Base-by-base conservation (phyloP, 2,329 filamentous ascomycete species). In the Epichloe brachyelytri region DNA sequence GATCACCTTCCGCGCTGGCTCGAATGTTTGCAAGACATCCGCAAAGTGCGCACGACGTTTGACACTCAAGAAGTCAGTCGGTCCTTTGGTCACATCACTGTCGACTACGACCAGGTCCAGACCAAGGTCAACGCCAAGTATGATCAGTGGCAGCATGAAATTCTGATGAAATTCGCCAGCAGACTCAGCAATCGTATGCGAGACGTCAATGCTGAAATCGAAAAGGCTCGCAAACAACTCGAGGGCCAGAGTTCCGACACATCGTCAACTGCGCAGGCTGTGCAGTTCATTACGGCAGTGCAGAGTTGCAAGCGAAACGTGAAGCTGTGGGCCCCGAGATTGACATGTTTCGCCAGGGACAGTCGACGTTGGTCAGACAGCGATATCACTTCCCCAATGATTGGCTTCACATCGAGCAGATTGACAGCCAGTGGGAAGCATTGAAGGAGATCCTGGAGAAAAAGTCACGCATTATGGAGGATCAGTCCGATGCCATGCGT, bases 61-160 rank as follows among this genome's bases (percentile, higher is more conserved):
- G 93, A 99, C 63, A 98, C 91, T 1, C 94, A 91, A 8, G 93
- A 96, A 64, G 88, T 94, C 57, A 93, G 85, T 66, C 85, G 87
- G 39, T 86, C 85, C 1, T 98, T 99, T 64, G 93, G 93, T 4
- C 91, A 95, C 66, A 82, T 97, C 50, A 88, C 86, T 4, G 89
- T 99, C 62, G 91, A 98, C 65, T 98, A 98, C 62, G 93, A 97
- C 61, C 94, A 98, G 67, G 93, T 98, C 0, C 94, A 98, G 68
- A 88, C 91, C 52, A 96, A 95, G 68, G 93, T 99, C 66, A 98
- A 97, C 62, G 88, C 89, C 60, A 98, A 97, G 67, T 99, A 98
- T 64, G 94, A 99, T 64, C 91, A 97, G 66, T 98, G 94, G 93
- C 93, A 99, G 67, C 88, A 96, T 60, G 93, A 99, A 58, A 95